These are phyloP conservation scores for Trichoderma cornu-damae DNA, from an alignment of 2,329 filamentous ascomycete species.

Conservation along the genomic window DNA sequence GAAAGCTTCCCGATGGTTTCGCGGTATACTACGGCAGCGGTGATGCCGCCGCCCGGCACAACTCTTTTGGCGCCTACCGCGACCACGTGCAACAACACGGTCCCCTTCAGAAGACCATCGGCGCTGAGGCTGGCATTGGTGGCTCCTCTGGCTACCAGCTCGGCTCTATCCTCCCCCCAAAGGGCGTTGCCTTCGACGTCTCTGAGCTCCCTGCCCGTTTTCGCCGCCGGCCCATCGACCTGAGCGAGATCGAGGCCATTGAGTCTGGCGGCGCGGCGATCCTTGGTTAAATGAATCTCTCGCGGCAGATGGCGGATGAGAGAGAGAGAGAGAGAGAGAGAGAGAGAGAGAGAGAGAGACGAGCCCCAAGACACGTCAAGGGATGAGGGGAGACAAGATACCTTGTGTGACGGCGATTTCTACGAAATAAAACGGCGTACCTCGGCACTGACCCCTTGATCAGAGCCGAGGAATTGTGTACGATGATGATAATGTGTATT, in stretches of 20 bases:
- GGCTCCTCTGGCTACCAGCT: slow-evolving; percentile 62
- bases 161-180: slow-evolving; percentile 63
- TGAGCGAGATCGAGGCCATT: slow-evolving; percentile 89
- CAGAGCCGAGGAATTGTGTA: slow-evolving; percentile 13
- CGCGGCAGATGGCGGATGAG: not conserved
- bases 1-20: slow-evolving; percentile 56
- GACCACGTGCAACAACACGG: slow-evolving; percentile 74
- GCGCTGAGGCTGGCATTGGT: slow-evolving; percentile 45
- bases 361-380: not conserved
- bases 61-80: slow-evolving; percentile 70
- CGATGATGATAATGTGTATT: not conserved
- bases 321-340: too few species aligned
- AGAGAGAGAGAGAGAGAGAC: too few species aligned
- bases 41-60: slow-evolving; percentile 37
- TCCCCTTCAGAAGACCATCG: slow-evolving; percentile 59
- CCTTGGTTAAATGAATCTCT: slow-evolving; percentile 37
- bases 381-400: not conserved
- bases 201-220: slow-evolving; percentile 83
- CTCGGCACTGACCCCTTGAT: slow-evolving; percentile 2
- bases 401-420: slow-evolving; percentile 1
- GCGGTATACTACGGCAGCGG: slow-evolving; percentile 30
- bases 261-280: slow-evolving; percentile 80
- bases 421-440: slow-evolving; percentile 10
- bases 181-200: slow-evolving; percentile 81
- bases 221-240: slow-evolving; percentile 65